phyloP scores from a whole-genome alignment of 2,329 filamentous ascomycete genomes.

The Corinectria fuckeliana region DNA sequence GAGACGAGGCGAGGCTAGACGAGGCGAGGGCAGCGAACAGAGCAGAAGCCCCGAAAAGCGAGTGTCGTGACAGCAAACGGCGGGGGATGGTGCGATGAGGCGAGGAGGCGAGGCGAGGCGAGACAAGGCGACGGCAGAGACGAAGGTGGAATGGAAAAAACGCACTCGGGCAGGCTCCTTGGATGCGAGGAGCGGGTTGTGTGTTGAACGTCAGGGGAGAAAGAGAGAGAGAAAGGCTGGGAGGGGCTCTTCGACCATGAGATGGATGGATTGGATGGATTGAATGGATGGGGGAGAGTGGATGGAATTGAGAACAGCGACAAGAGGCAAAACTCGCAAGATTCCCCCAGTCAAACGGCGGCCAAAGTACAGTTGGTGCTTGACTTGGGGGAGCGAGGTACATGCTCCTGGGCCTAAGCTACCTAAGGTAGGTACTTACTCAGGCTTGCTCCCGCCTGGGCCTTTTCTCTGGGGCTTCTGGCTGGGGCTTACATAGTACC shows the following conservation, averaged over 20 bases:
- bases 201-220: too few species aligned
- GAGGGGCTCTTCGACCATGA: constrained; percentile 19
- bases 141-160: constrained; percentile 15
- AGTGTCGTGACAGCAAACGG: constrained; percentile 11
- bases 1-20: not conserved
- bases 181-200: constrained; percentile 16
- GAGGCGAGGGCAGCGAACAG: constrained; percentile 7
- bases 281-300: constrained; percentile 5
- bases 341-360: constrained; percentile 1
- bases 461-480: not conserved
- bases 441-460: not conserved
- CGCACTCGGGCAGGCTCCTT: constrained; percentile 13
- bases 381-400: constrained; percentile 19
- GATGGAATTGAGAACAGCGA: constrained; percentile 11
- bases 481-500: constrained; percentile 1
- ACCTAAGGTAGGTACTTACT: too few species aligned
- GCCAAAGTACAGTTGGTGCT: constrained; percentile 12
- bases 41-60: constrained; percentile 12
- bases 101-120: not conserved
- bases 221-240: constrained; percentile 11
- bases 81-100: constrained; percentile 4
- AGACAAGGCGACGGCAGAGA: constrained; percentile 6
- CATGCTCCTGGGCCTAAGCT: constrained; percentile 10
- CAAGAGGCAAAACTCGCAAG: constrained; percentile 7
- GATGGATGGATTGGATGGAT: constrained; percentile 6